A percentile compares a stretch with the other conserved stretches of the same genome.
phyloP scores from a whole-genome alignment of 768 basidiomycete species.

The Lactarius indigo region DNA sequence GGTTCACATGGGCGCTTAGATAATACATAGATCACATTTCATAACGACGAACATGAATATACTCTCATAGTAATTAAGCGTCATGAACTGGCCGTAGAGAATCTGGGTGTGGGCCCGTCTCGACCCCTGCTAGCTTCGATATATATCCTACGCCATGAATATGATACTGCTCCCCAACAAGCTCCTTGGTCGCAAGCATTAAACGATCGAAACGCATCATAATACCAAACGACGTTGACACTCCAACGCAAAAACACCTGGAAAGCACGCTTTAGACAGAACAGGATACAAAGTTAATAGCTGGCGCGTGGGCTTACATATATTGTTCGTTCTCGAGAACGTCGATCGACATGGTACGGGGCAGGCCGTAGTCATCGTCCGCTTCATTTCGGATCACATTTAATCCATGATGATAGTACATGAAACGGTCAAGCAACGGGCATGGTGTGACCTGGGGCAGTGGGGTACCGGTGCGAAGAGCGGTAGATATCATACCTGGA shows the following conservation, averaged over 20 bases:
- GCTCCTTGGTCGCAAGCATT: slow-evolving; percentile 79
- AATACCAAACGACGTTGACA: slow-evolving; percentile 64
- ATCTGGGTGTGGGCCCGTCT: slow-evolving; percentile 34
- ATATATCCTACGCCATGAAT: slow-evolving; percentile 60
- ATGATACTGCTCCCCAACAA: slow-evolving; percentile 85
- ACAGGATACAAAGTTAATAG: background rate
- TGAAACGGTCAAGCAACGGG: slow-evolving; percentile 50
- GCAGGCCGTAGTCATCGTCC: slow-evolving; percentile 73
- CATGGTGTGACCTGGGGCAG: slow-evolving; percentile 87
- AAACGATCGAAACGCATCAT: slow-evolving; percentile 71
- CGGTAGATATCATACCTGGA: slow-evolving; percentile 70
- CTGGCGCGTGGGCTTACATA: slow-evolving; percentile 45
- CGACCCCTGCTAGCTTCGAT: slow-evolving; percentile 29
- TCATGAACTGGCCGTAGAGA: slow-evolving; percentile 25
- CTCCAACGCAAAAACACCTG: slow-evolving; percentile 70
- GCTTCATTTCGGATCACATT: slow-evolving; percentile 67
- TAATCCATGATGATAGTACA: slow-evolving; percentile 51
- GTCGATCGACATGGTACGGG: slow-evolving; percentile 63
- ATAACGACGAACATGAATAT: background rate
- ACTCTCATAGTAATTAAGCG: slow-evolving; percentile 7
- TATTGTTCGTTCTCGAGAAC: slow-evolving; percentile 78
- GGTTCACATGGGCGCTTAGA: background rate
- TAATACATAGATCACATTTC: background rate
- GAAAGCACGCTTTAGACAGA: background rate
- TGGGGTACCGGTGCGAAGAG: slow-evolving; percentile 68